Conservation (phyloP, 2,329 filamentous ascomycete species). For the Erysiphe pulchra region DNA sequence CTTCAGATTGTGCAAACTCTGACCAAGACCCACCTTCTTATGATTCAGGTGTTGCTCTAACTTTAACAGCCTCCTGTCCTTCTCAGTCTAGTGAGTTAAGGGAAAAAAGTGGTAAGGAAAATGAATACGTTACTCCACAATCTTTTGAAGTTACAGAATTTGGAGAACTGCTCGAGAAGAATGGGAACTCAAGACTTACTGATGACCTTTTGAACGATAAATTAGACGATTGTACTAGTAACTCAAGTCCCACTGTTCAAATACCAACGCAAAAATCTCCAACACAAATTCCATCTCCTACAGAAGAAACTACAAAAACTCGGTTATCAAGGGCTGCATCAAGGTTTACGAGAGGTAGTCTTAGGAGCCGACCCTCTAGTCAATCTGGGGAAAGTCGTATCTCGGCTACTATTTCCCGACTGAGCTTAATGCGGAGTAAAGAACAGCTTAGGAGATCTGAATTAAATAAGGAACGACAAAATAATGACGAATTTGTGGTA, state of each 20-base stretch:
- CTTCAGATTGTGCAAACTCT: not conserved
- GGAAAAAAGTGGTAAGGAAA: slow-evolving; percentile 19
- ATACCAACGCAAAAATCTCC: not conserved
- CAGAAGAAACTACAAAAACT: slow-evolving; percentile 27
- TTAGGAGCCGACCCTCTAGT: slow-evolving; percentile 29
- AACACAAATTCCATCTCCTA: slow-evolving; percentile 1
- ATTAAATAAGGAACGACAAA: slow-evolving; percentile 2
- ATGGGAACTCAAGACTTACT: slow-evolving; percentile 17
- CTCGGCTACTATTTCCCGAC: slow-evolving; percentile 27
- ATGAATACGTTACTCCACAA: slow-evolving; percentile 7
- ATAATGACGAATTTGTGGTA: slow-evolving; percentile 2
- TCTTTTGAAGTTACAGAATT: slow-evolving; percentile 14
- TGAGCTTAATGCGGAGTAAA: slow-evolving; percentile 11
- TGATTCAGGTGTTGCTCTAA: slow-evolving; percentile 14
- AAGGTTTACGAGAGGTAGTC: slow-evolving; percentile 21
- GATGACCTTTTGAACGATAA: slow-evolving; percentile 23
- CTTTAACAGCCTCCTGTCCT: slow-evolving; percentile 1
- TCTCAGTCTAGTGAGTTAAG: not conserved
- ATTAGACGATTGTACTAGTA: slow-evolving; percentile 11
- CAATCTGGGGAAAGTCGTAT: slow-evolving; percentile 31
- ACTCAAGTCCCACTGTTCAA: slow-evolving; percentile 13
- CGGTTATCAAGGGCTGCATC: slow-evolving; percentile 31
- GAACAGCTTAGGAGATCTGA: slow-evolving; percentile 9
- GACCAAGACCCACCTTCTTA: slow-evolving; percentile 27
- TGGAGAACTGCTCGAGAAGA: slow-evolving; percentile 12